Conservation (phyloP, 106 monocot species). For the Acanthochlamys bracteata region DNA sequence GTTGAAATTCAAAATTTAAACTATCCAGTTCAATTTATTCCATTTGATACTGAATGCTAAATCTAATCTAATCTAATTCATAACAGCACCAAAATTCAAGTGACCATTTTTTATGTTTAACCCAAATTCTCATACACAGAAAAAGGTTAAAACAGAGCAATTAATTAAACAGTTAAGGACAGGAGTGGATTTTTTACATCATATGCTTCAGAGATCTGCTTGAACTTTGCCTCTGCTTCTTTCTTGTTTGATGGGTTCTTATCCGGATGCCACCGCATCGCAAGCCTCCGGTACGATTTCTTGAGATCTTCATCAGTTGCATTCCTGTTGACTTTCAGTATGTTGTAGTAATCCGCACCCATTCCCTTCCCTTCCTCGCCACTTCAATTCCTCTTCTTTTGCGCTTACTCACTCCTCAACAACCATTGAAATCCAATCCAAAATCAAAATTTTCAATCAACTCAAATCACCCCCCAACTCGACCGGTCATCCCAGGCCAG, state of each 20-base stretch:
- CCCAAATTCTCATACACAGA: background rate
- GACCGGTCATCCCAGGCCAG: no score
- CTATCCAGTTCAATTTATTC: no score
- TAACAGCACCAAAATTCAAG: no score
- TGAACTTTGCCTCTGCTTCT: slow-evolving; percentile 79
- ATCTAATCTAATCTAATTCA: no score
- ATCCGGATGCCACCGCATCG: slow-evolving; percentile 84
- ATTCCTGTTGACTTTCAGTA: slow-evolving; percentile 64
- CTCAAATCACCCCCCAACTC: no score
- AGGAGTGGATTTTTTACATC: slow-evolving; percentile 18
- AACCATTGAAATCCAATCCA: no score
- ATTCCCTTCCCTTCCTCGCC: slow-evolving; percentile 6
- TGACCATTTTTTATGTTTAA: no score
- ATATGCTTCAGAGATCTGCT: slow-evolving; percentile 82
- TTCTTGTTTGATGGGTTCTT: slow-evolving; percentile 58
- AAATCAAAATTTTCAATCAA: no score
- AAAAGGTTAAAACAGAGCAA: background rate
- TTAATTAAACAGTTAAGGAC: background rate
- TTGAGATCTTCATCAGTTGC: slow-evolving; percentile 70
- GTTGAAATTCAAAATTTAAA: no score
- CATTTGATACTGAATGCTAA: no score
- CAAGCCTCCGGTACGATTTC: slow-evolving; percentile 67
- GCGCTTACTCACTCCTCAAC: no score
- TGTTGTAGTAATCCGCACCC: slow-evolving; percentile 80
- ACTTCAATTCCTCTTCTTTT: no score